Conservation (phyloP, 2,329 filamentous ascomycete genomes). For the Aspergillus puulaauensis region DNA sequence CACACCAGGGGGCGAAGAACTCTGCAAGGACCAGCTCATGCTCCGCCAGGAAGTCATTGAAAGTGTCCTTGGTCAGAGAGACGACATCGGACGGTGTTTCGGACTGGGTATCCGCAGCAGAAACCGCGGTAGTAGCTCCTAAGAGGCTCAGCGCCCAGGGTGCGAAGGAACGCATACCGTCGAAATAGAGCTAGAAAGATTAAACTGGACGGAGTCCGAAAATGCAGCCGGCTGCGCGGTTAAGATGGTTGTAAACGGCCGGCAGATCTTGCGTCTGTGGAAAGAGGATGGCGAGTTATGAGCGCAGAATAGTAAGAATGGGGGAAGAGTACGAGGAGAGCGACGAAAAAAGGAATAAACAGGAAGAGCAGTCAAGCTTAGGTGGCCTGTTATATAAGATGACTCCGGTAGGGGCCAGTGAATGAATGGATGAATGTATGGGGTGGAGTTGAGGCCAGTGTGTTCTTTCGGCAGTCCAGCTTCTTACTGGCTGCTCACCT, state of each 20-base stretch:
- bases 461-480: constrained; percentile 39
- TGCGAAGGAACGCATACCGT: constrained; percentile 40
- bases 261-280: neutral
- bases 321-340: constrained; percentile 1
- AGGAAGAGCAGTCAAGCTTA: constrained; percentile 4
- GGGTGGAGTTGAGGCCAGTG: constrained; percentile 39
- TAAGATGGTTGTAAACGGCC: neutral
- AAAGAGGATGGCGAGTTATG: neutral
- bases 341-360: neutral
- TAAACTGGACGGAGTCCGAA: neutral
- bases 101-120: constrained; percentile 31
- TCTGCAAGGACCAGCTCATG: constrained; percentile 91
- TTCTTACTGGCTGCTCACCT: constrained; percentile 25
- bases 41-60: constrained; percentile 79
- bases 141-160: constrained; percentile 42
- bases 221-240: neutral
- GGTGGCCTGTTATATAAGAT: constrained; percentile 16
- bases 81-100: constrained; percentile 69
- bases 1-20: constrained; percentile 97
- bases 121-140: constrained; percentile 36
- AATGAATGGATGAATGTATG: constrained; percentile 14
- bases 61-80: constrained; percentile 81
- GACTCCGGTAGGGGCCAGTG: constrained; percentile 5
- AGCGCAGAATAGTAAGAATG: neutral
- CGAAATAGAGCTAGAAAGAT: neutral